Percentiles rank a stretch among this genome's conserved stretches.
phyloP scores from a whole-genome alignment of 352 stramenopile species.

The Phytophthora hybrid region DNA sequence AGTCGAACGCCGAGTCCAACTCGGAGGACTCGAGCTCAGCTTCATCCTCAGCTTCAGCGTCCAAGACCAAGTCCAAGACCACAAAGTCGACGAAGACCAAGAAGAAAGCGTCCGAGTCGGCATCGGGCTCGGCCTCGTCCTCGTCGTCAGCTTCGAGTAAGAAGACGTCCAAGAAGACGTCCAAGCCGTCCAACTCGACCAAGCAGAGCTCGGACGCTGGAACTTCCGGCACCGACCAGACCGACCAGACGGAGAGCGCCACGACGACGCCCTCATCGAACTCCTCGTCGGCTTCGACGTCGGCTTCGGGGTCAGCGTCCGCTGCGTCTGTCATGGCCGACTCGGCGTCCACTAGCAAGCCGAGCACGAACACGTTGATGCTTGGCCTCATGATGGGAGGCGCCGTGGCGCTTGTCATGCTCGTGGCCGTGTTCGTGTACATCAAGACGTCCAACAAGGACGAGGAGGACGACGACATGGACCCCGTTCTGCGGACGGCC shows the following conservation, averaged over 20 bases:
- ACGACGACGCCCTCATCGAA: constrained; percentile 9
- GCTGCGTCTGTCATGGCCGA: constrained; percentile 42
- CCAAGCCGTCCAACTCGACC: not conserved
- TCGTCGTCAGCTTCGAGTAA: constrained; percentile 8
- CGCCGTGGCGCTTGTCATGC: constrained; percentile 54
- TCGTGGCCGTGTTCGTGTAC: constrained; percentile 62
- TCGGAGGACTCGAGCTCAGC: constrained; percentile 7
- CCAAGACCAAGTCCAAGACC: constrained; percentile 14
- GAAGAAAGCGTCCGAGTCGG: constrained; percentile 16
- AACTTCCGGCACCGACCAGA: not conserved
- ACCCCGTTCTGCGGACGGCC: constrained; percentile 27
- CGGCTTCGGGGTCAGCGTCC: constrained; percentile 9
- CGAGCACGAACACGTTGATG: constrained; percentile 39
- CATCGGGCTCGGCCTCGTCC: constrained; percentile 23
- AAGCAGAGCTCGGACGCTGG: constrained; percentile 11
- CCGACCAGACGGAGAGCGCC: constrained; percentile 1
- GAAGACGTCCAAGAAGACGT: constrained; percentile 4
- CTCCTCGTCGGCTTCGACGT: constrained; percentile 26
- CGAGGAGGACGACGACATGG: constrained; percentile 50
- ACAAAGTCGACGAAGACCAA: not conserved
- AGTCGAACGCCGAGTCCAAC: constrained; percentile 1
- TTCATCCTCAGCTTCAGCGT: constrained; percentile 10
- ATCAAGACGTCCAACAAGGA: constrained; percentile 44
- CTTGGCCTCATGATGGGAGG: constrained; percentile 59
- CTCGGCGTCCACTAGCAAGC: constrained; percentile 28